Percentiles rank a stretch among this genome's conserved stretches.
These are phyloP conservation scores for Dichotomopilus funicola DNA, from an alignment of 2,329 filamentous ascomycete species.

Conservation along the genomic window DNA sequence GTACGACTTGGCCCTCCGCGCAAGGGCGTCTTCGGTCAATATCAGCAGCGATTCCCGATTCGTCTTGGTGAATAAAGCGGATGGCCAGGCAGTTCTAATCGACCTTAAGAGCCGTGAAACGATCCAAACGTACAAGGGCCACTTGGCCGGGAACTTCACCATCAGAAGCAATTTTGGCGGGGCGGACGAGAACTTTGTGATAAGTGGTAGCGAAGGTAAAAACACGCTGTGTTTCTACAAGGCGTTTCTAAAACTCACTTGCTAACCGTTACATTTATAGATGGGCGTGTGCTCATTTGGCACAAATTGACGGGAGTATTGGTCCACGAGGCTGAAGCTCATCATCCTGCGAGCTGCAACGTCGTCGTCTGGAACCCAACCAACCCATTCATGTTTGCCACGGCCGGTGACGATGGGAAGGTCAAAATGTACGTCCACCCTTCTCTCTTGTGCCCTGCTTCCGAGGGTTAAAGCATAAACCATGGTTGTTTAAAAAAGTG, in stretches of 20 bases:
- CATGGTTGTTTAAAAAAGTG: no score
- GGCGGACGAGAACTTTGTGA: conserved; percentile 83
- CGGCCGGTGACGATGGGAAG: conserved; percentile 78
- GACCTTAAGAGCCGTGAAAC: conserved; percentile 66
- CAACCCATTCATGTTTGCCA: conserved; percentile 79
- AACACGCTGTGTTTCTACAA: not conserved
- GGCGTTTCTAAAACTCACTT: not conserved
- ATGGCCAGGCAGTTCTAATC: conserved; percentile 71
- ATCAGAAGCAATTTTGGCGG: conserved; percentile 83
- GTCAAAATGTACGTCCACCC: conserved; percentile 69
- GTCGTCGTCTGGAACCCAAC: conserved; percentile 82
- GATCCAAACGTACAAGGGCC: conserved; percentile 69
- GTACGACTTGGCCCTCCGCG: conserved; percentile 63
- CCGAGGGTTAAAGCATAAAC: no score
- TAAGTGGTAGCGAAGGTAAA: conserved; percentile 84
- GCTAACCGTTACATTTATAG: conserved; percentile 27
- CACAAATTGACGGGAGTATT: conserved; percentile 73
- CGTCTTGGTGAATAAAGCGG: conserved; percentile 74
- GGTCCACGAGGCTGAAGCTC: conserved; percentile 70
- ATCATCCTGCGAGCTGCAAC: conserved; percentile 67
- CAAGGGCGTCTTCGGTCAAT: conserved; percentile 68
- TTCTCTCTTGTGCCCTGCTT: no score
- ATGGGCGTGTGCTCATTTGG: conserved; percentile 76
- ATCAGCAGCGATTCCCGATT: conserved; percentile 76
- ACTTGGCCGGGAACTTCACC: conserved; percentile 67